These are phyloP conservation scores for Ambrosia trifida DNA, from an alignment of 129 eudicot genomes.

Conservation along the genomic window DNA sequence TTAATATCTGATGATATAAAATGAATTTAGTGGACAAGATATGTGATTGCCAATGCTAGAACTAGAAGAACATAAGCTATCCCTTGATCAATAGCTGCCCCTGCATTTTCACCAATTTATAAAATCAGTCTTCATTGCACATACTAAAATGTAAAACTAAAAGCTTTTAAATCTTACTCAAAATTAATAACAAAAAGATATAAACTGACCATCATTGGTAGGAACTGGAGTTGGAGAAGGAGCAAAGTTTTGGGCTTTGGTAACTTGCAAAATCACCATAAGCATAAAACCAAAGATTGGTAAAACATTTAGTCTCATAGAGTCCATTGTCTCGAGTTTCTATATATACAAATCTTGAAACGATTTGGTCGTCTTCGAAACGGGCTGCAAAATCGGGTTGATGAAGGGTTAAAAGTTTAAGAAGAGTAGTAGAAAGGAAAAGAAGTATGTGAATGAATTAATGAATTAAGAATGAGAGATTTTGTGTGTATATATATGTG, in stretches of 20 bases:
- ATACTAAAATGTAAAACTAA: not conserved
- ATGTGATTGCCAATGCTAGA: constrained; percentile 60
- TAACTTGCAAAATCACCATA: constrained; percentile 34
- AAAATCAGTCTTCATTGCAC: constrained; percentile 18
- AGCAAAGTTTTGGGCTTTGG: constrained; percentile 36
- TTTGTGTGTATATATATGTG: constrained; percentile 12
- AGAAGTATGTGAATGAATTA: not conserved
- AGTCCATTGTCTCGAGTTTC: constrained; percentile 24
- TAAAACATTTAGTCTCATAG: constrained; percentile 24
- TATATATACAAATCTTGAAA: not conserved
- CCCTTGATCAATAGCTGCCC: constrained; percentile 67
- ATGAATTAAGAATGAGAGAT: not conserved
- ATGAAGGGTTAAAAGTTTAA: not conserved
- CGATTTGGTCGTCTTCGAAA: not conserved
- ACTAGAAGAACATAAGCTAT: constrained; percentile 55
- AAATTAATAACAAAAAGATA: not conserved
- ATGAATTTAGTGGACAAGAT: constrained; percentile 44
- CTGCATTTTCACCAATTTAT: constrained; percentile 36
- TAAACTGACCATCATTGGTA: constrained; percentile 44
- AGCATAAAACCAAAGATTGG: constrained; percentile 42
- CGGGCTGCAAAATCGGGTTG: constrained; percentile 1
- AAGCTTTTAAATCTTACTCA: not conserved
- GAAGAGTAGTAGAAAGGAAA: not conserved
- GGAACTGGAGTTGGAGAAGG: constrained; percentile 53
- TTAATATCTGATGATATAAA: not conserved